Evolutionary conservation across 352 stramenopile genomes (phyloP).

Genomic region (Phytopythium kandeliae): DNA sequence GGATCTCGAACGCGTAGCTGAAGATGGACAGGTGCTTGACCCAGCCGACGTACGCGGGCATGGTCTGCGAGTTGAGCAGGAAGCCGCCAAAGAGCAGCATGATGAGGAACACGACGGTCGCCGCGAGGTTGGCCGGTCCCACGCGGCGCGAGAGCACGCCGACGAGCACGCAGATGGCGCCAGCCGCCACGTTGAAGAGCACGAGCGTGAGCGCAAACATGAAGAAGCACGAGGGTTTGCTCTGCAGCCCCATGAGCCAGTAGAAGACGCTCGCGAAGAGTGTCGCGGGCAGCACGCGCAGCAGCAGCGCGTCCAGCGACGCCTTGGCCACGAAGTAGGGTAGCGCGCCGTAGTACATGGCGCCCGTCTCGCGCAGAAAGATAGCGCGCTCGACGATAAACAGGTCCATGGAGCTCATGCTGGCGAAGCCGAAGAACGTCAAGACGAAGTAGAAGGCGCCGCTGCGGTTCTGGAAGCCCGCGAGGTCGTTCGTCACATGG

Average conservation of each 20-base stretch:
- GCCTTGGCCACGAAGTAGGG: conserved; percentile 81
- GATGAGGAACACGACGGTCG: conserved; percentile 70
- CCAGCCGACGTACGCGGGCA: conserved; percentile 56
- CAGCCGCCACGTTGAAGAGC: conserved; percentile 76
- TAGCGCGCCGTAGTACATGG: conserved; percentile 73
- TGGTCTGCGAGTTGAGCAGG: conserved; percentile 79
- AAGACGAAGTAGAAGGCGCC: conserved; percentile 84
- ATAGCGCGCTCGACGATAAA: conserved; percentile 74
- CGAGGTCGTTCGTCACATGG: conserved; percentile 74
- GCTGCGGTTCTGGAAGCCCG: conserved; percentile 81
- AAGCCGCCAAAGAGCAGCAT: conserved; percentile 88
- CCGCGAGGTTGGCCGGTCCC: conserved; percentile 63
- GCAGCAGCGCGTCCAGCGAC: conserved; percentile 60
- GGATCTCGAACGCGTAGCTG: conserved; percentile 83
- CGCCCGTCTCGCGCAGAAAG: conserved; percentile 72
- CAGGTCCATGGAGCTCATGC: conserved; percentile 81
- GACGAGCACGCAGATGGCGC: conserved; percentile 69
- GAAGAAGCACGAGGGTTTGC: conserved; percentile 44
- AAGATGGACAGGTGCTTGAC: conserved; percentile 83
- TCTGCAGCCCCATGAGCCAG: conserved; percentile 81
- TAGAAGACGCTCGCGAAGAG: conserved; percentile 86
- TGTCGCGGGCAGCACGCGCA: conserved; percentile 65
- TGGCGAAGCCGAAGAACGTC: conserved; percentile 83
- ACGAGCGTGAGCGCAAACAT: conserved; percentile 69
- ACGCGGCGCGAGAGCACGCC: conserved; percentile 57